Conservation (phyloP, 2,329 filamentous ascomycete species). For the Botrytis pseudocinerea region DNA sequence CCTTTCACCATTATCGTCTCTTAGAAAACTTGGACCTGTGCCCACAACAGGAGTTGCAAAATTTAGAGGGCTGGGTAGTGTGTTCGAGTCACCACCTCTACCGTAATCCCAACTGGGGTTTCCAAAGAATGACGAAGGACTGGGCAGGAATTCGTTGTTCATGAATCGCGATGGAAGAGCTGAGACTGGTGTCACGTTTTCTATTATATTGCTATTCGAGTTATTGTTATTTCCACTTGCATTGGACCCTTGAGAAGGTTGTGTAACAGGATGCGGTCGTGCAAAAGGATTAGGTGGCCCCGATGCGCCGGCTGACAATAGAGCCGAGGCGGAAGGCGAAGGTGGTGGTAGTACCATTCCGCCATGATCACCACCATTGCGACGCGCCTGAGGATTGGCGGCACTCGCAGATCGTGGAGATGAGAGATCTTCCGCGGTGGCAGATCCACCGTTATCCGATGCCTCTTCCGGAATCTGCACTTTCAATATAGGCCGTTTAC, state of each 20-base stretch:
- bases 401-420: conserved; percentile 44
- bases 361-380: conserved; percentile 35
- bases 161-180: conserved; percentile 91
- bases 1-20: conserved; percentile 50
- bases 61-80: conserved; percentile 86
- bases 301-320: conserved; percentile 86
- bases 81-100: conserved; percentile 70
- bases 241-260: conserved; percentile 42
- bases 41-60: conserved; percentile 79
- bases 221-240: conserved; percentile 44
- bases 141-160: conserved; percentile 81
- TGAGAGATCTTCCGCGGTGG: conserved; percentile 66
- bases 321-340: conserved; percentile 75
- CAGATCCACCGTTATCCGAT: conserved; percentile 70
- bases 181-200: conserved; percentile 76
- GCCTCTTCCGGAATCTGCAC: conserved; percentile 94
- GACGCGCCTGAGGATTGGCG: conserved; percentile 33
- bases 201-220: conserved; percentile 52
- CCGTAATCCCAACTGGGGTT: conserved; percentile 80
- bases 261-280: conserved; percentile 71
- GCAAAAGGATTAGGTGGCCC: conserved; percentile 97
- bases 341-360: conserved; percentile 87
- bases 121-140: conserved; percentile 78
- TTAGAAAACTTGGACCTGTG: conserved; percentile 62
- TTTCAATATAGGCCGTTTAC: conserved; percentile 78